phyloP scores from a whole-genome alignment of 768 basidiomycete species.

The Calvatia gigantea region DNA sequence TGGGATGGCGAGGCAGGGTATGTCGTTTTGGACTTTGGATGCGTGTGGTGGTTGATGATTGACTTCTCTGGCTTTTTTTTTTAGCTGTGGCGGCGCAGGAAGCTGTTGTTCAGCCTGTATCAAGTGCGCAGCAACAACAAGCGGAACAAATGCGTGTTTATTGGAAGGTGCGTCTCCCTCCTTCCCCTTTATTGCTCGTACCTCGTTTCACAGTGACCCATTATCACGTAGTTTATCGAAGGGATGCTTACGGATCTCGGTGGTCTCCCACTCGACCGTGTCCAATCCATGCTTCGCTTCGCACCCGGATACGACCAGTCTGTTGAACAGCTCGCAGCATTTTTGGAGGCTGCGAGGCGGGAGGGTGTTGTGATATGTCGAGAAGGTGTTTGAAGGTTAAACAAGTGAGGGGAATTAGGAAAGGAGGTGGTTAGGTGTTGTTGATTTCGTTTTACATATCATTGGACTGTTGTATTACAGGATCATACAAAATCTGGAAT shows the following conservation, averaged over 20 bases:
- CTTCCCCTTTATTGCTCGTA: neutral
- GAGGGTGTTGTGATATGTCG: slow-evolving; percentile 72
- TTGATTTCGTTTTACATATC: too few species aligned
- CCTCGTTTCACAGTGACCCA: slow-evolving; percentile 11
- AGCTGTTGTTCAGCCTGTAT: slow-evolving; percentile 39
- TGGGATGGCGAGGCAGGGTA: neutral
- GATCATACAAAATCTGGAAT: too few species aligned
- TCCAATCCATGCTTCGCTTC: slow-evolving; percentile 85
- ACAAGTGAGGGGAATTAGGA: too few species aligned
- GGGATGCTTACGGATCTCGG: slow-evolving; percentile 91
- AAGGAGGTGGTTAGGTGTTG: too few species aligned
- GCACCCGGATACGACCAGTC: slow-evolving; percentile 81
- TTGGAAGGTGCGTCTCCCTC: slow-evolving; percentile 60
- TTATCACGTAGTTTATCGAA: slow-evolving; percentile 75
- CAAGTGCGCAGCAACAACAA: slow-evolving; percentile 68
- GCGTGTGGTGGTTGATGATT: neutral
- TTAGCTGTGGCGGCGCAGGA: slow-evolving; percentile 17
- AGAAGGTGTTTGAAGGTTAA: slow-evolving; percentile 67
- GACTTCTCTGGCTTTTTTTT: neutral
- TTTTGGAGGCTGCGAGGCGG: slow-evolving; percentile 77
- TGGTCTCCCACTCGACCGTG: slow-evolving; percentile 69
- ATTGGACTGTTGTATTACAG: too few species aligned
- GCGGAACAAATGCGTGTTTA: slow-evolving; percentile 84
- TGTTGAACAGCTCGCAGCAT: slow-evolving; percentile 70
- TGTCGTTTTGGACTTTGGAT: neutral